Evolutionary conservation across 1,284 basidiomycete species (phyloP), one percentile per base, ranked within the genome.

Genomic region (Rhodotorula sp.): DNA sequence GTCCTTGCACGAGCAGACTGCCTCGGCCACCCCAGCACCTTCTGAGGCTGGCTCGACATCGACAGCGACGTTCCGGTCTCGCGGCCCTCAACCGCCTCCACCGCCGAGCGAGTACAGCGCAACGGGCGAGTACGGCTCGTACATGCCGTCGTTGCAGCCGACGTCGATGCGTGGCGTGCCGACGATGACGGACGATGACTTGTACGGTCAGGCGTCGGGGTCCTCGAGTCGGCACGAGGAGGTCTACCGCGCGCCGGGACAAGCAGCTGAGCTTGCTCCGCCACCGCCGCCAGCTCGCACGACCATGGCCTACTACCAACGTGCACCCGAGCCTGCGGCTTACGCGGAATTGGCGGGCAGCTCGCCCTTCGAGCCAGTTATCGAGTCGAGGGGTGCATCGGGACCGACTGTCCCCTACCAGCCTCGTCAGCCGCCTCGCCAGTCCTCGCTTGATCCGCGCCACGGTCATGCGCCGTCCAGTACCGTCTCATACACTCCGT

Each of bases 91-190:
- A 10, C 47, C 48, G 16, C 48, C 59, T 1, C 48, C 9, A 4
- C 46, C 48, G 20, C 62, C 62, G 20, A 56, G 54, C 47, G 54
- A 63, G 46, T 55, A 50, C 30, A 56, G 55, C 55, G 62, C 54
- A 6, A 26, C 46, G 8, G 55, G 54, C 18, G 67, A 69, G 26
- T 69, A 69, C 59, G 67, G 62, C 2, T 62, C 62, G 15, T 65
- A 62, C 26, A 13, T 46, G 11, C 54, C 67, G 13, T 24, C 55
- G 8, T 20, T 54, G n/a, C 28, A 47, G 26, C 22, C 10, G 5
- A 26, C 37, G 1, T 44, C 55, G n/a, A 44, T 44, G 40, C 7
- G 40, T 18, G 40, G 40, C 40, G 40, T 44, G 40, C 40, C 40
- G 40, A 44, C 40, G 16, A 44, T 44, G 40, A 44, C 40, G 40